phyloP scores from a whole-genome alignment of 345 rosid genomes.

The Iberis pinnata region DNA sequence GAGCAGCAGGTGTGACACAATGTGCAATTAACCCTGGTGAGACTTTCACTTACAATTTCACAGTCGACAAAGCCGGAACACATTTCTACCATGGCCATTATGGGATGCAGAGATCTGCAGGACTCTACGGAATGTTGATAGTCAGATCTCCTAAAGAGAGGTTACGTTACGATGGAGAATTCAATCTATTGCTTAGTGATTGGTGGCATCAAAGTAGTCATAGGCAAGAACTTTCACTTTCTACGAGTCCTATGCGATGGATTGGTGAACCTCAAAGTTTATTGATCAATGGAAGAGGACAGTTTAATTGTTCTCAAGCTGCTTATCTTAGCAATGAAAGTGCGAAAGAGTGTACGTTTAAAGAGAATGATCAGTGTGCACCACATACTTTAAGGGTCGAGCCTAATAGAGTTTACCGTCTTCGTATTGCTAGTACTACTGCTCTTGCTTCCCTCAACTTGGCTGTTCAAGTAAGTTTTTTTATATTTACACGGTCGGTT shows the following conservation, averaged over 20 bases:
- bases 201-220: conserved; percentile 72
- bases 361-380: conserved; percentile 53
- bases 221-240: conserved; percentile 59
- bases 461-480: conserved; percentile 42
- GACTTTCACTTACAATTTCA: conserved; percentile 63
- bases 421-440: conserved; percentile 71
- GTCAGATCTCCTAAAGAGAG: conserved; percentile 47
- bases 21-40: conserved; percentile 75
- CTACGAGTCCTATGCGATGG: conserved; percentile 60
- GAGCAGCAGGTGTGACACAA: conserved; percentile 74
- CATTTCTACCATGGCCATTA: conserved; percentile 80
- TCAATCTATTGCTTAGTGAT: conserved; percentile 55
- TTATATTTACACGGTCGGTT: no score
- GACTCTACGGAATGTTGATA: conserved; percentile 62
- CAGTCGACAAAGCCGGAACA: conserved; percentile 70
- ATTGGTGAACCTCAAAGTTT: conserved; percentile 57
- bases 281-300: conserved; percentile 81
- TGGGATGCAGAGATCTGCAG: conserved; percentile 85
- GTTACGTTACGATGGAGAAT: conserved; percentile 59
- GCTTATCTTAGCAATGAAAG: conserved; percentile 27
- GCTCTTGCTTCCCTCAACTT: conserved; percentile 70
- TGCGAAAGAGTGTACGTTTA: conserved; percentile 31
- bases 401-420: conserved; percentile 51
- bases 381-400: conserved; percentile 43
- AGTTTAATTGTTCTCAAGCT: conserved; percentile 58